phyloP scores from a whole-genome alignment of 148 eudicot genomes.

The Silene uniflora region DNA sequence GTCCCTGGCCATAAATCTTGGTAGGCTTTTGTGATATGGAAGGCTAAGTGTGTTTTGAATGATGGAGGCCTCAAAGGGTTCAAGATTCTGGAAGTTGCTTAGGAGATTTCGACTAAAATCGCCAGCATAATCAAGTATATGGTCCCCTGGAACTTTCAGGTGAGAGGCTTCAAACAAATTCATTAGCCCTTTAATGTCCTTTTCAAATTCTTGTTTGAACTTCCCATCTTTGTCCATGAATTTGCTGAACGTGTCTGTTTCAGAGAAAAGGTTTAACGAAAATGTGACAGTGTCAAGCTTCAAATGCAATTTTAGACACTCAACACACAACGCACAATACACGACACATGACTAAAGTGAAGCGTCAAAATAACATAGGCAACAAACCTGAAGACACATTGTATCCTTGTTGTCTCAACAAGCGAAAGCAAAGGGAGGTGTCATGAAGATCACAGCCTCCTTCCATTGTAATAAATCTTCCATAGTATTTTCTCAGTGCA shows the following conservation, averaged over 20 bases:
- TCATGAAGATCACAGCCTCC: conserved; percentile 26
- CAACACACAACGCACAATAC: background rate
- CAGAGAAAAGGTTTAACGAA: no score
- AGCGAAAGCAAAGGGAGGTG: conserved; percentile 42
- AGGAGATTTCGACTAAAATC: conserved; percentile 2
- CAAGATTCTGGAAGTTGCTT: background rate
- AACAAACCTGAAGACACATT: conserved; percentile 32
- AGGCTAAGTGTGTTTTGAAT: conserved; percentile 3
- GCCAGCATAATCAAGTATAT: conserved; percentile 42
- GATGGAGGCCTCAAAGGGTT: background rate
- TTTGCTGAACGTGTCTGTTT: conserved; percentile 37
- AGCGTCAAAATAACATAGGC: background rate
- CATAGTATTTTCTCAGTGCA: conserved; percentile 13
- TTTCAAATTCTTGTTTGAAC: conserved; percentile 29
- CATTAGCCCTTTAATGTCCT: conserved; percentile 40
- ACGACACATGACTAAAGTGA: background rate
- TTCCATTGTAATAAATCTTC: background rate
- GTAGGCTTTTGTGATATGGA: conserved; percentile 39
- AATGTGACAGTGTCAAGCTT: no score
- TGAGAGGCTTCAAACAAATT: conserved; percentile 62
- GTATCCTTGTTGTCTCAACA: conserved; percentile 49
- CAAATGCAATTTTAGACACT: no score
- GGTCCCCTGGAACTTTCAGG: conserved; percentile 45
- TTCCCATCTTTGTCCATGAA: conserved; percentile 40
- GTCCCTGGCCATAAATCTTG: conserved; percentile 25